Evolutionary conservation across 805 yeast species (phyloP).

Genomic region (Blastobotrys mokoenaii): DNA sequence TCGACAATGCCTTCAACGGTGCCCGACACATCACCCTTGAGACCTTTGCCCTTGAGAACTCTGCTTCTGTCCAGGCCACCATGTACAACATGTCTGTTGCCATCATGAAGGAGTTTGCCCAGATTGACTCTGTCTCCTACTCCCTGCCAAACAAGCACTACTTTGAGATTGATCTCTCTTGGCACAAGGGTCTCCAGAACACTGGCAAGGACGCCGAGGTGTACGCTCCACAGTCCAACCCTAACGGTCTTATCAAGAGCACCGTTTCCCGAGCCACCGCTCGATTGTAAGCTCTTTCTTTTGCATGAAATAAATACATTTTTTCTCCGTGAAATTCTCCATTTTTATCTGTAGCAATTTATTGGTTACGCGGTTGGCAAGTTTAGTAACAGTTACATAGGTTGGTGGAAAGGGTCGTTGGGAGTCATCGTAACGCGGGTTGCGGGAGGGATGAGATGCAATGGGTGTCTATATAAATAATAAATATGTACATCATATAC

Average conservation of each 20-base stretch:
- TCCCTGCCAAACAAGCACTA: conserved; percentile 88
- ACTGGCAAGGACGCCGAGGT: conserved; percentile 57
- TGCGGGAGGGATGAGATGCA: too few species aligned
- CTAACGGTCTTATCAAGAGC: conserved; percentile 84
- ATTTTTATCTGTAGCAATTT: too few species aligned
- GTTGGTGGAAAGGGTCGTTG: too few species aligned
- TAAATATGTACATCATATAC: conserved; percentile 33
- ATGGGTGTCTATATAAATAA: background rate
- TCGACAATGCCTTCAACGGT: conserved; percentile 53
- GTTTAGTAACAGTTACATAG: too few species aligned
- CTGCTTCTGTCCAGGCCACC: conserved; percentile 94
- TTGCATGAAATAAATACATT: background rate
- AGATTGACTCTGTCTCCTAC: conserved; percentile 59
- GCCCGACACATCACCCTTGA: conserved; percentile 67
- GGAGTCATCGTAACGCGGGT: too few species aligned
- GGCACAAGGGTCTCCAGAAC: conserved; percentile 73
- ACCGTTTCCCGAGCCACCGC: conserved; percentile 58
- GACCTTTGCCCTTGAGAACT: conserved; percentile 74
- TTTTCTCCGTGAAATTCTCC: too few species aligned
- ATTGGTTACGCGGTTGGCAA: too few species aligned
- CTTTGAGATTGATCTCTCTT: conserved; percentile 66
- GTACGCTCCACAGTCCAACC: conserved; percentile 82
- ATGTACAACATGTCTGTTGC: conserved; percentile 86
- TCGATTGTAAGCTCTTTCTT: background rate
- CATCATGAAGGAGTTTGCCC: conserved; percentile 51